Evolutionary conservation across 1,284 basidiomycete species (phyloP).

Genomic region (Exobasidium rhododendri): DNA sequence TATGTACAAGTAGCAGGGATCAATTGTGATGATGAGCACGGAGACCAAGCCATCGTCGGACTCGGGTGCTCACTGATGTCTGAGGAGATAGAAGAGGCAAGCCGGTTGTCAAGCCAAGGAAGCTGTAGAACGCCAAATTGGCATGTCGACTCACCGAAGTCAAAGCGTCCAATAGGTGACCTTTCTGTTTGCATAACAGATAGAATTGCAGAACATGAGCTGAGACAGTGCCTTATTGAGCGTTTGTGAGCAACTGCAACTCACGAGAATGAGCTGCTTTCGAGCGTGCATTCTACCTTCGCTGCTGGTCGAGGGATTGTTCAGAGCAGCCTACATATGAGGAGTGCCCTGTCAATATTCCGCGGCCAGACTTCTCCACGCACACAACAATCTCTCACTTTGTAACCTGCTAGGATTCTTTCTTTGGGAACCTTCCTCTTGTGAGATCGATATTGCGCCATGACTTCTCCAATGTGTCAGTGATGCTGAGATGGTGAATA

Average conservation of each 20-base stretch:
- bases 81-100: neutral
- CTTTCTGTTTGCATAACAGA: conserved; percentile 21
- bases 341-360: neutral
- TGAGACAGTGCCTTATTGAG: too few relatives aligned
- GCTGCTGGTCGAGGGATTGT: conserved; percentile 30
- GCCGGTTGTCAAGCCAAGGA: neutral
- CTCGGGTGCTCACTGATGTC: neutral
- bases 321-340: conserved; percentile 27
- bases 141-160: conserved; percentile 18
- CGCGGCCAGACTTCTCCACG: neutral
- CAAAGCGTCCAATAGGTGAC: conserved; percentile 29
- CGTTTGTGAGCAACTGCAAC: too few relatives aligned
- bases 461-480: too few relatives aligned
- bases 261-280: conserved; percentile 32
- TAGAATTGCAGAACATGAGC: too few relatives aligned
- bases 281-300: conserved; percentile 29
- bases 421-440: conserved; percentile 29
- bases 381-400: conserved; percentile 14
- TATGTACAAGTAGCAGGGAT: neutral
- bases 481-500: too few relatives aligned
- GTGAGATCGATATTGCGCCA: conserved; percentile 14
- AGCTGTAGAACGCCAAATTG: too few relatives aligned
- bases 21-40: neutral
- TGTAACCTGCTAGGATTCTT: conserved; percentile 31
- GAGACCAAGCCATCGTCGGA: neutral